These are phyloP conservation scores for Kluyveromyces dobzhanskii DNA, from an alignment of 805 yeast species.

Conservation along the genomic window DNA sequence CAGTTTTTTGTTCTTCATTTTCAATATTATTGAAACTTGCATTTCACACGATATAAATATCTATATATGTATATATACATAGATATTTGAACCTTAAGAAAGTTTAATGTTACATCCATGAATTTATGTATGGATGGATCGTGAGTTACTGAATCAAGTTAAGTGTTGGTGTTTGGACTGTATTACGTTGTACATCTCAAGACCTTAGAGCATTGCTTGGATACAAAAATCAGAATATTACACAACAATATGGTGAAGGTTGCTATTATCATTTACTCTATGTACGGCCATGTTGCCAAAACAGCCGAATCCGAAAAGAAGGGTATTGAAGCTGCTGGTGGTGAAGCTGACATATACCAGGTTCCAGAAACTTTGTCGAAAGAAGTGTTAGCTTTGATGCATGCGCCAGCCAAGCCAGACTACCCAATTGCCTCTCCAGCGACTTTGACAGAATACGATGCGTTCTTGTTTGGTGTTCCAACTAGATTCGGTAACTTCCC, in stretches of 20 bases:
- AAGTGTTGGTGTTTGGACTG: no score
- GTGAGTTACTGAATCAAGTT: no score
- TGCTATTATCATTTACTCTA: conserved; percentile 72
- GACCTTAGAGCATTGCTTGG: no score
- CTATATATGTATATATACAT: no score
- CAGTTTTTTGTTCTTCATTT: no score
- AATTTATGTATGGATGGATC: no score
- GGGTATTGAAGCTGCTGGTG: conserved; percentile 67
- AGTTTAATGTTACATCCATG: no score
- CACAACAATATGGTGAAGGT: conserved; percentile 33
- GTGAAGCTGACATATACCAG: conserved; percentile 63
- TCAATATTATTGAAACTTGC: no score
- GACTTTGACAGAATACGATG: conserved; percentile 59
- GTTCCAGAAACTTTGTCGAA: conserved; percentile 68
- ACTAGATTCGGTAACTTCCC: conserved; percentile 80
- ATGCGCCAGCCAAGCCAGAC: conserved; percentile 55
- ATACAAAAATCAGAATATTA: no score
- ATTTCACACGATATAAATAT: no score
- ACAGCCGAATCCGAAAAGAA: conserved; percentile 61
- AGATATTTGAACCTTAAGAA: no score
- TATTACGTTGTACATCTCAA: no score
- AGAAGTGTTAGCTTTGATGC: conserved; percentile 51
- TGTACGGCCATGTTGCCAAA: conserved; percentile 68
- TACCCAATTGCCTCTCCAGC: conserved; percentile 57
- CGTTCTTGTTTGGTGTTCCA: conserved; percentile 77